These are phyloP conservation scores for Fonsecaea monophora DNA, from an alignment of 2,329 filamentous ascomycete genomes.

Conservation along the genomic window DNA sequence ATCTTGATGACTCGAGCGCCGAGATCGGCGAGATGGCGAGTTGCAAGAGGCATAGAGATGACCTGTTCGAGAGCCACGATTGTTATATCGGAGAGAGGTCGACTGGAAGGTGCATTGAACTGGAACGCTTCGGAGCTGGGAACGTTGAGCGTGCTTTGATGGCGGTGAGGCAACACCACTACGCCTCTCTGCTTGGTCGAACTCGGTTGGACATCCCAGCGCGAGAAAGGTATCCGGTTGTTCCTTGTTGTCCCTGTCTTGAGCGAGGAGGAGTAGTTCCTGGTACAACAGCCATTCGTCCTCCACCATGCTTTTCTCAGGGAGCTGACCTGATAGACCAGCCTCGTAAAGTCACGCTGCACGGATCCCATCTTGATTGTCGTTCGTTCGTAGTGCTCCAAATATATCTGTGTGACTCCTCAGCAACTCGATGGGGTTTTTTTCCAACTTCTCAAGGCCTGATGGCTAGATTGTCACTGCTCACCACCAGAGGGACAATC, in stretches of 20 bases:
- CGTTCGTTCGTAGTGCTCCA: not conserved
- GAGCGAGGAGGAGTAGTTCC: not conserved
- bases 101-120: conserved; percentile 33
- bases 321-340: not conserved
- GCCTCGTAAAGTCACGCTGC: not conserved
- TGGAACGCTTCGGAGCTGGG: conserved; percentile 14
- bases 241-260: not conserved
- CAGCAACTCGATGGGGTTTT: not conserved
- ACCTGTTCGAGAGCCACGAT: conserved; percentile 63
- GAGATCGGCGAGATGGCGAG: conserved; percentile 61
- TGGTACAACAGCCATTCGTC: not conserved
- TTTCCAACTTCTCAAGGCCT: not conserved
- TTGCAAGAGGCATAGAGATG: conserved; percentile 63
- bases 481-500: not conserved
- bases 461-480: not conserved
- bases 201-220: not conserved
- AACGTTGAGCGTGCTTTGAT: conserved; percentile 3
- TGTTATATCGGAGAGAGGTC: conserved; percentile 55
- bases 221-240: not conserved
- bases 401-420: not conserved
- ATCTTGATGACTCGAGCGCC: conserved; percentile 64
- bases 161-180: not conserved
- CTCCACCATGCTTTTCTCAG: not conserved
- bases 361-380: not conserved
- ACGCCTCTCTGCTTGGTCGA: not conserved